These are phyloP conservation scores for Fusarium protoensiforme DNA, from an alignment of 2,329 filamentous ascomycete species.

Conservation along the genomic window DNA sequence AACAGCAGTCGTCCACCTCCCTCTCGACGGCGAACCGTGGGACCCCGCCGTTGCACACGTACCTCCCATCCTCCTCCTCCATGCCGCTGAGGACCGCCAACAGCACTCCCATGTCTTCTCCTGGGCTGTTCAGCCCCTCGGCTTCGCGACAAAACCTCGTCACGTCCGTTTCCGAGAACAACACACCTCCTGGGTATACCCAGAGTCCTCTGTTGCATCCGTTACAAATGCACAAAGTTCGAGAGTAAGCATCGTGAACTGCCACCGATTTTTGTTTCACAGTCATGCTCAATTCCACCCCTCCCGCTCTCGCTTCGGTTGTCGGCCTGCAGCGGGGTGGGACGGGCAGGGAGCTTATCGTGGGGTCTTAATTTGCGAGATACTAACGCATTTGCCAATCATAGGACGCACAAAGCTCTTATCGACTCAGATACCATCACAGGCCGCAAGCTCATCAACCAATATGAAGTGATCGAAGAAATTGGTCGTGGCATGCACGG, in stretches of 20 bases:
- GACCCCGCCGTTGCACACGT: conserved; percentile 43
- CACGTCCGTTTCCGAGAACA: conserved; percentile 63
- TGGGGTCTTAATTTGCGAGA: conserved; percentile 14
- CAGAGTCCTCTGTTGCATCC: conserved; percentile 76
- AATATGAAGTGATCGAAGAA: conserved; percentile 97
- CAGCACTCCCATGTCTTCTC: conserved; percentile 70
- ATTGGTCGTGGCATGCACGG: conserved; percentile 96
- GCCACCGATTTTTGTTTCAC: not conserved
- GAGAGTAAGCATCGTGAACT: conserved; percentile 70
- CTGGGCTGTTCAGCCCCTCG: conserved; percentile 69
- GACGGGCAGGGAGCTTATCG: conserved; percentile 17
- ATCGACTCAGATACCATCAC: conserved; percentile 90
- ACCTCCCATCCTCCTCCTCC: conserved; percentile 51
- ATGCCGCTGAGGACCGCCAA: conserved; percentile 60
- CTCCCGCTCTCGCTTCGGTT: conserved; percentile 5
- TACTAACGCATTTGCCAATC: conserved; percentile 26
- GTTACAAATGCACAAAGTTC: conserved; percentile 76
- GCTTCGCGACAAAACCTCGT: conserved; percentile 54
- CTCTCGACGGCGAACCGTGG: conserved; percentile 41
- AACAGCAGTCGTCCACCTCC: conserved; percentile 44
- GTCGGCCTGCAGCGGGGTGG: conserved; percentile 16
- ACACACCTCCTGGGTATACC: conserved; percentile 60
- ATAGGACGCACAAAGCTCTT: conserved; percentile 86
- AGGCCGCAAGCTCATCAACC: conserved; percentile 95
- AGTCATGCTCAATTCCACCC: not conserved